Conservation (phyloP, 163 green algal species). For the Volvox carteri region DNA sequence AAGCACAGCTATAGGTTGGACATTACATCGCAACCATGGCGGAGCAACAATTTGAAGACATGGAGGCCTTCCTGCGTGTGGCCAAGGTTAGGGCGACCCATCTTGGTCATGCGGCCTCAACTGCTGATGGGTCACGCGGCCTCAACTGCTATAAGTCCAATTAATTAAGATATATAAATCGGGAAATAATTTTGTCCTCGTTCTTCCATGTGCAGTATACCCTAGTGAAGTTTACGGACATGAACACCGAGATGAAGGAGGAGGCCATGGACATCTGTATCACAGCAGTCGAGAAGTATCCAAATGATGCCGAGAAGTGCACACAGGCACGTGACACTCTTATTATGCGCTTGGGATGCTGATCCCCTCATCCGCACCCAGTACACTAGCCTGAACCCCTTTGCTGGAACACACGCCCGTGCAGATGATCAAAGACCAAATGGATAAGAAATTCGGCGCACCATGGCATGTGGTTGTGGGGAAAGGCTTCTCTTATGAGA, state of each 20-base stretch:
- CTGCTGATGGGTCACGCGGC: background rate
- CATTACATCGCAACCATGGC: slow-evolving; percentile 14
- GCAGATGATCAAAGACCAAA: slow-evolving; percentile 93
- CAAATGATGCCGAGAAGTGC: slow-evolving; percentile 88
- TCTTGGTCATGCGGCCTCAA: too few species aligned
- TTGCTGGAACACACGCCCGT: too few species aligned
- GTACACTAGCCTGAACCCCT: too few species aligned
- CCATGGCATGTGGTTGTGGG: slow-evolving; percentile 93
- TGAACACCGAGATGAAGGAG: slow-evolving; percentile 83
- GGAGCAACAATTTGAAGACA: slow-evolving; percentile 65
- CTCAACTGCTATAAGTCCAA: too few species aligned
- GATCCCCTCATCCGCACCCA: too few species aligned
- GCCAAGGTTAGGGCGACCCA: slow-evolving; percentile 57
- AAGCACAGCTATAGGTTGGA: background rate
- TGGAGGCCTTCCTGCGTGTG: slow-evolving; percentile 72
- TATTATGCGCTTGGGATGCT: too few species aligned
- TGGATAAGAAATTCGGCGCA: slow-evolving; percentile 95
- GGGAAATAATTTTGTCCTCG: background rate
- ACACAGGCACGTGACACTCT: slow-evolving; percentile 81
- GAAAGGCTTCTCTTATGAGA: slow-evolving; percentile 84
- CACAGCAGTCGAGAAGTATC: slow-evolving; percentile 90
- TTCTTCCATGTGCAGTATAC: slow-evolving; percentile 73
- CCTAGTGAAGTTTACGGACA: slow-evolving; percentile 85
- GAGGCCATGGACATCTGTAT: slow-evolving; percentile 94
- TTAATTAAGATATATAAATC: too few species aligned